A percentile compares a stretch with the other conserved stretches of the same genome.
These are phyloP conservation scores for Thalia dealbata DNA, from an alignment of 176 grass and related monocot genomes.

Conservation along the genomic window DNA sequence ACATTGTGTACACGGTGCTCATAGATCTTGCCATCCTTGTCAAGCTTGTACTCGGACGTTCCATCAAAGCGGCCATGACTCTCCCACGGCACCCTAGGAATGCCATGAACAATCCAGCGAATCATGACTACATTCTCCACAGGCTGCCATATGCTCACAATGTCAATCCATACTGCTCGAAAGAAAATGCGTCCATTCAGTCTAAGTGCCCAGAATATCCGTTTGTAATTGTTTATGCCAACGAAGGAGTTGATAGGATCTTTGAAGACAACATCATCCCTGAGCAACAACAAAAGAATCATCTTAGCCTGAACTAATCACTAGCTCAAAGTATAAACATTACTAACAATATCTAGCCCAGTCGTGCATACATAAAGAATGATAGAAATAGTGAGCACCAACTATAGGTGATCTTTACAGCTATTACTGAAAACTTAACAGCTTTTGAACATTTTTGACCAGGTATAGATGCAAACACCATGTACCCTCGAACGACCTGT, in stretches of 20 bases:
- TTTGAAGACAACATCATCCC: constrained; percentile 95
- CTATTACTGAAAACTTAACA: too few relatives aligned
- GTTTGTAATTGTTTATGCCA: constrained; percentile 79
- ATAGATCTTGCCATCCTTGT: constrained; percentile 78
- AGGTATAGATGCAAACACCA: too few relatives aligned
- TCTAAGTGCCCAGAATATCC: constrained; percentile 61
- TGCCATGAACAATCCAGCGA: constrained; percentile 87
- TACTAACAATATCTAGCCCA: background rate
- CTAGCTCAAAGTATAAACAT: background rate
- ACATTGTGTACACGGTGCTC: constrained; percentile 90
- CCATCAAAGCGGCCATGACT: constrained; percentile 80
- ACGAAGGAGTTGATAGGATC: constrained; percentile 72
- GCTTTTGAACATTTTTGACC: too few relatives aligned
- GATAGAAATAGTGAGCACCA: background rate
- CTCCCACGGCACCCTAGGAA: constrained; percentile 85
- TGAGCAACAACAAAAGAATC: constrained; percentile 28
- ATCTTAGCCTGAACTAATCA: constrained; percentile 16
- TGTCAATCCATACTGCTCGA: constrained; percentile 70
- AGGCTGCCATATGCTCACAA: constrained; percentile 92
- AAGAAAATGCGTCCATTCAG: constrained; percentile 71
- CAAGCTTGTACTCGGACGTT: constrained; percentile 83
- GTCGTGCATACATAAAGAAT: background rate
- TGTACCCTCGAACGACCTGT: too few relatives aligned
- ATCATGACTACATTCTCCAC: constrained; percentile 86
- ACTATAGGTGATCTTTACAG: background rate